Conservation (phyloP, 331 rosid genomes). For the Spiraea crenata region DNA sequence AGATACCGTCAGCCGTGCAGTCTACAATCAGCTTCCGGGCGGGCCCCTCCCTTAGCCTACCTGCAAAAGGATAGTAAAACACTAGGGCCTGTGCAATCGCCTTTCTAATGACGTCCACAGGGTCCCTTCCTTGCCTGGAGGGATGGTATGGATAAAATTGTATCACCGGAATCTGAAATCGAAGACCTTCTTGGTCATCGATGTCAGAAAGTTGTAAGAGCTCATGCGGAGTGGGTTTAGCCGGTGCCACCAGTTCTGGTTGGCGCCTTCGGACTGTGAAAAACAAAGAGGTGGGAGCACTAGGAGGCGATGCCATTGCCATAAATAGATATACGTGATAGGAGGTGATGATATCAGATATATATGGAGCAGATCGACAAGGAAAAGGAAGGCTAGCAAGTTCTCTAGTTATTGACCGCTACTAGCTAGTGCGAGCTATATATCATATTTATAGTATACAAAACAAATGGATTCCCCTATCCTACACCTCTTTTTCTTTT, state of each 20-base stretch:
- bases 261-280: conserved; percentile 22
- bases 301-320: not conserved
- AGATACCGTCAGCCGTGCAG: conserved; percentile 33
- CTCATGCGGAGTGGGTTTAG: conserved; percentile 28
- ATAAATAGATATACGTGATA: not conserved
- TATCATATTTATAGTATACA: not conserved
- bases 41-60: conserved; percentile 29
- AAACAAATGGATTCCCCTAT: too few species aligned
- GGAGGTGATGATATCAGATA: not conserved
- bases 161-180: conserved; percentile 29
- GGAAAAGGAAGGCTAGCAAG: too few species aligned
- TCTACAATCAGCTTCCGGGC: conserved; percentile 29
- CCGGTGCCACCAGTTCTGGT: conserved; percentile 30
- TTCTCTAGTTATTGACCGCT: not conserved
- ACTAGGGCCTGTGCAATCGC: conserved; percentile 30
- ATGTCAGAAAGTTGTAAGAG: conserved; percentile 37
- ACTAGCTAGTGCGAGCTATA: not conserved
- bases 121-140: conserved; percentile 34
- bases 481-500: not conserved
- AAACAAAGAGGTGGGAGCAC: not conserved
- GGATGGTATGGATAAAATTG: conserved; percentile 25
- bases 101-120: conserved; percentile 22
- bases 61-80: conserved; percentile 37
- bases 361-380: too few species aligned
- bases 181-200: conserved; percentile 35